Conservation (phyloP, 768 basidiomycete species). For the Boletus subparvulus region DNA sequence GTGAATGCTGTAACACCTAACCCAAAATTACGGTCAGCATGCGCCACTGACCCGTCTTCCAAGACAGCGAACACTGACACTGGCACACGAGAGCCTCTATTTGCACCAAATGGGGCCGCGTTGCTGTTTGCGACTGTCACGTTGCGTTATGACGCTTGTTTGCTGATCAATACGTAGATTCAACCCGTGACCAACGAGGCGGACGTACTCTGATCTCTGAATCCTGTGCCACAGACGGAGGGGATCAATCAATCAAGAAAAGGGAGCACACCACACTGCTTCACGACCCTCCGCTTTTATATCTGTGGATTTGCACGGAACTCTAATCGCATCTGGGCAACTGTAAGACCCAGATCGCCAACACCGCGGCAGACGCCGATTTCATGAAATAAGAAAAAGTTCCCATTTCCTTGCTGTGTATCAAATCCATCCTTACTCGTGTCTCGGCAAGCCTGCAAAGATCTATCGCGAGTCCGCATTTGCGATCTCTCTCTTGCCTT, state of each 20-base stretch:
- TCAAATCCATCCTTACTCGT: conserved; percentile 27
- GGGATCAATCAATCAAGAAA: conserved; percentile 8
- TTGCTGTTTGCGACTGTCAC: not conserved
- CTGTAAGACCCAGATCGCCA: conserved; percentile 19
- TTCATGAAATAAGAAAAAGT: conserved; percentile 28
- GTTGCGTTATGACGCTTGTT: conserved; percentile 14
- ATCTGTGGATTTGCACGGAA: conserved; percentile 27
- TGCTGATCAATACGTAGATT: conserved; percentile 9
- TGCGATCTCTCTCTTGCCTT: conserved; percentile 29
- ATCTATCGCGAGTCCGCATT: conserved; percentile 16
- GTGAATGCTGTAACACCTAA: conserved; percentile 12
- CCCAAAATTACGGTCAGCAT: conserved; percentile 18
- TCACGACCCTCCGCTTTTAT: conserved; percentile 27
- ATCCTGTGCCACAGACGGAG: not conserved
- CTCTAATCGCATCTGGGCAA: conserved; percentile 30
- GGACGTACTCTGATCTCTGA: not conserved
- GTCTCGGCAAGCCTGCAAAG: conserved; percentile 27
- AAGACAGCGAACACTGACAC: conserved; percentile 5
- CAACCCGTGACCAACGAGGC: not conserved
- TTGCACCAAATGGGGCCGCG: not conserved
- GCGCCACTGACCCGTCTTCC: conserved; percentile 18
- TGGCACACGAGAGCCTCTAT: not conserved
- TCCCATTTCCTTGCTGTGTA: conserved; percentile 26
- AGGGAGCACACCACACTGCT: conserved; percentile 15
- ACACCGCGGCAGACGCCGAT: conserved; percentile 32